phyloP scores from a whole-genome alignment of 2,329 filamentous ascomycete genomes.

The Fusarium verrucosum region DNA sequence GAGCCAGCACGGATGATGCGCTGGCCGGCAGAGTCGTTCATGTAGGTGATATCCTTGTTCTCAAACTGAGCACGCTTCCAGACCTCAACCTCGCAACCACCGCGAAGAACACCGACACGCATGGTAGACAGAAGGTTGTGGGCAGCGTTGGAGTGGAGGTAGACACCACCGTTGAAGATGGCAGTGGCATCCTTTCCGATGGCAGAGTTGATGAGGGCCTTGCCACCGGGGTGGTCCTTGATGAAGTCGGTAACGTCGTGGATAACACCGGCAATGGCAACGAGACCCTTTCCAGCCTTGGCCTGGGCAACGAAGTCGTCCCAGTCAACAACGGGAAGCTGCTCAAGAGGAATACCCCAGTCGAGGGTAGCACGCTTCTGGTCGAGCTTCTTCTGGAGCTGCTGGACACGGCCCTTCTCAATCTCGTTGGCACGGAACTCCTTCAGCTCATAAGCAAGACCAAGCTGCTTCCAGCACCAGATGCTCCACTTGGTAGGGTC shows the following conservation, averaged over 20 bases:
- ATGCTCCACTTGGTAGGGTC: conserved; percentile 93
- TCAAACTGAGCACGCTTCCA: conserved; percentile 89
- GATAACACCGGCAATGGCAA: conserved; percentile 84
- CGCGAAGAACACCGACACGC: conserved; percentile 86
- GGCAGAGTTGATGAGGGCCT: conserved; percentile 82
- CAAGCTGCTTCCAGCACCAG: conserved; percentile 83
- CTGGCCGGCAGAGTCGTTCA: conserved; percentile 82
- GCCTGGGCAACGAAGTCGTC: conserved; percentile 83
- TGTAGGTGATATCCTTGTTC: conserved; percentile 82
- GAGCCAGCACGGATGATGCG: conserved; percentile 86
- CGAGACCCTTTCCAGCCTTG: conserved; percentile 78
- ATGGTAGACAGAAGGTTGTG: conserved; percentile 90
- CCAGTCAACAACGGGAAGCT: conserved; percentile 86
- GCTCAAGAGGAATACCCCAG: conserved; percentile 86
- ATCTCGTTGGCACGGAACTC: conserved; percentile 93
- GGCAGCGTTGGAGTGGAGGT: conserved; percentile 88
- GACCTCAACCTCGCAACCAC: conserved; percentile 89
- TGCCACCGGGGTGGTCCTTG: conserved; percentile 89
- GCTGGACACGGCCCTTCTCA: conserved; percentile 89
- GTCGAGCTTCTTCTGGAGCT: conserved; percentile 91
- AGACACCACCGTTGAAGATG: conserved; percentile 92
- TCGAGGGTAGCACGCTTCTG: conserved; percentile 83
- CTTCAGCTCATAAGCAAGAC: conserved; percentile 87
- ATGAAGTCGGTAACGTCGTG: conserved; percentile 88
- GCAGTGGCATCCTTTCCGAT: conserved; percentile 89